Evolutionary conservation across 1,139 yeast genomes (phyloP), one percentile per base, ranked within the genome.

Genomic region (Pichia sp.): DNA sequence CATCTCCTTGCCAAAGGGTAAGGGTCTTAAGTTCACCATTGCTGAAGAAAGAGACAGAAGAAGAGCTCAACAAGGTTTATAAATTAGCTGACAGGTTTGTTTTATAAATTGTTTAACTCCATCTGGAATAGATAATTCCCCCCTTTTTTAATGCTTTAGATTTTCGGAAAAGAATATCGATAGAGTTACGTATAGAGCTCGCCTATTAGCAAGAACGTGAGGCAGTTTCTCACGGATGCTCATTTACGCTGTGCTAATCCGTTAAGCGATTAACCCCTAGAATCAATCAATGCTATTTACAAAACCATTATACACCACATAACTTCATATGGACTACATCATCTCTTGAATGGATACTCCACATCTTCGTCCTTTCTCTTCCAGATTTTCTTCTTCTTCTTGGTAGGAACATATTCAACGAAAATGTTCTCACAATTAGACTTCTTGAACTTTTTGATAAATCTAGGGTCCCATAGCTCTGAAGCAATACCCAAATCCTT

Each of bases 21-120:
- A 91, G 82, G 98, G 98, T 84, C 84, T 91, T 70, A 91, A 88
- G 78, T 82, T 91, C 66, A 70, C 94, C 62, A 87, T 88, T 67
- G 76, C 97, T 64, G 98, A 91, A 76, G 98, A 91, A 81, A 88
- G 98, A 77, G 98, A 91, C 88, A 83, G 94, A 81, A 81, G 85
- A 77, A 80, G 93, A 79, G 82, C 86, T 62, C 82, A 77, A 69
- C 66, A 57, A 46, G 65, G 64, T 56, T 58, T 61, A 52, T 57
- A 58, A 56, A 41, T 50, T 16, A 33, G 20, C 29, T 30, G 23
- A 30, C 15, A 27, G 29, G 23, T 30, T 30, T 33, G 37, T 36
- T n/a, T 29, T 26, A 33, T 29, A 23, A 17, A 30, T 26, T 17
- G 18, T 20, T 24, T 34, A 30, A 22, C 32, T 35, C 27, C 15